phyloP scores from a whole-genome alignment of 2,329 filamentous ascomycete species.

The Apiospora saccharicola region DNA sequence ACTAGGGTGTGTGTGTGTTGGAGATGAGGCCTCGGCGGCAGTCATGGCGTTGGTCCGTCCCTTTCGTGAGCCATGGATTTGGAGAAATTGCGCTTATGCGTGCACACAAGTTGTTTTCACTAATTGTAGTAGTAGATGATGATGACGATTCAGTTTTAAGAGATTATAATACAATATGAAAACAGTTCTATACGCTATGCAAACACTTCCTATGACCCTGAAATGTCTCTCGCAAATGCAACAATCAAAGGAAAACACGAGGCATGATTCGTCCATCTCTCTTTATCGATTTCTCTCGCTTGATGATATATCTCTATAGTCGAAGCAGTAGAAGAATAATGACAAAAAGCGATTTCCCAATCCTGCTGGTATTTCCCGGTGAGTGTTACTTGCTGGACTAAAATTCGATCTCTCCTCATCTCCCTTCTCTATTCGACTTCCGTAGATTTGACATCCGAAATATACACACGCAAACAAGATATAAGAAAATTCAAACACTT shows the following conservation, averaged over 20 bases:
- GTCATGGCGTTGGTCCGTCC: background rate
- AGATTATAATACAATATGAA: slow-evolving; percentile 6
- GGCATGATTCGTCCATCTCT: background rate
- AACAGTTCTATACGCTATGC: slow-evolving; percentile 16
- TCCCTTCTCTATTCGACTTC: background rate
- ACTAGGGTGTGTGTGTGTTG: background rate
- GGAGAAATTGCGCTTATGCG: background rate
- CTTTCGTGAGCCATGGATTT: background rate
- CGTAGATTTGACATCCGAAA: background rate
- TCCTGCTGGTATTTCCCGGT: slow-evolving; percentile 7
- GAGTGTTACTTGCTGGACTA: background rate
- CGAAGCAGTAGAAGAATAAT: background rate
- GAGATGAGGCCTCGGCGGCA: background rate
- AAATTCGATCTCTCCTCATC: background rate
- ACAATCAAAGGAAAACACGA: background rate
- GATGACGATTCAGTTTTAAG: background rate
- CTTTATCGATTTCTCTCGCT: slow-evolving; percentile 1
- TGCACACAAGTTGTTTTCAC: background rate
- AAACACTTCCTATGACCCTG: background rate
- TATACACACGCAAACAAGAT: slow-evolving; percentile 1
- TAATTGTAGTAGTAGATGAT: background rate
- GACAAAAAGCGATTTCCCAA: slow-evolving; percentile 5
- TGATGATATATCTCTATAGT: background rate
- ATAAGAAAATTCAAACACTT: slow-evolving; percentile 2
- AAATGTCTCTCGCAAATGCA: background rate